These are phyloP conservation scores for Geum urbanum DNA, from an alignment of 306 rosid genomes.

Conservation along the genomic window DNA sequence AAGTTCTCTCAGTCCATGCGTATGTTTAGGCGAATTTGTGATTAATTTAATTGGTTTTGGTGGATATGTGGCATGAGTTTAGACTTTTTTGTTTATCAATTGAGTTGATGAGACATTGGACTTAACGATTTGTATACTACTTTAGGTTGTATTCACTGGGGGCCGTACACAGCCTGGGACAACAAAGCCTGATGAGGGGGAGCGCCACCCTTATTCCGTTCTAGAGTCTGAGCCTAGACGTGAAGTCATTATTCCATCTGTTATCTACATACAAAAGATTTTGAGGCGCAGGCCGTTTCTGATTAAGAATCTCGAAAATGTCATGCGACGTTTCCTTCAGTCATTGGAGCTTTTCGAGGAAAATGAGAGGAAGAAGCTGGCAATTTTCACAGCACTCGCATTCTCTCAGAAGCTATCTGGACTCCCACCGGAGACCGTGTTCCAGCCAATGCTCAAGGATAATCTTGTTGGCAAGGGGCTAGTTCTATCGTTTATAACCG, in stretches of 20 bases:
- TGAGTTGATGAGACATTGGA: background rate
- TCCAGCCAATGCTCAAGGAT: constrained; percentile 97
- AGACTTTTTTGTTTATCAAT: background rate
- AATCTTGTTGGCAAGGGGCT: constrained; percentile 99
- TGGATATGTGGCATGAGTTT: constrained; percentile 7
- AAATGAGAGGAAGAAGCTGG: constrained; percentile 97
- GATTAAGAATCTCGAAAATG: constrained; percentile 98
- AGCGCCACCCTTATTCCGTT: constrained; percentile 90
- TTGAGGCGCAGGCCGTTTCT: constrained; percentile 92
- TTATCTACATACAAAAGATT: constrained; percentile 89
- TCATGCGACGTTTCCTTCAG: constrained; percentile 90
- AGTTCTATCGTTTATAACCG: constrained; percentile 87
- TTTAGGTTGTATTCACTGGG: constrained; percentile 93
- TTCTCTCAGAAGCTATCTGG: constrained; percentile 99
- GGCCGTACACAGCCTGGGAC: constrained; percentile 99
- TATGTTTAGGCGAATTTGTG: background rate
- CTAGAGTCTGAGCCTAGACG: constrained; percentile 81
- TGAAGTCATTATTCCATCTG: constrained; percentile 80
- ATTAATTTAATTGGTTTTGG: background rate
- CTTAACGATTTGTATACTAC: background rate
- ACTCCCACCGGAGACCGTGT: constrained; percentile 95
- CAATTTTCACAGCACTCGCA: constrained; percentile 98
- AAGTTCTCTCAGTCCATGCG: constrained; percentile 26
- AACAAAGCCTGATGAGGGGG: constrained; percentile 99
- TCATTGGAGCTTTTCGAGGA: constrained; percentile 98